Percentiles rank a stretch among this genome's conserved stretches.
phyloP scores from a whole-genome alignment of 2,329 filamentous ascomycete species.

The Fusarium pseudoanthophilum region DNA sequence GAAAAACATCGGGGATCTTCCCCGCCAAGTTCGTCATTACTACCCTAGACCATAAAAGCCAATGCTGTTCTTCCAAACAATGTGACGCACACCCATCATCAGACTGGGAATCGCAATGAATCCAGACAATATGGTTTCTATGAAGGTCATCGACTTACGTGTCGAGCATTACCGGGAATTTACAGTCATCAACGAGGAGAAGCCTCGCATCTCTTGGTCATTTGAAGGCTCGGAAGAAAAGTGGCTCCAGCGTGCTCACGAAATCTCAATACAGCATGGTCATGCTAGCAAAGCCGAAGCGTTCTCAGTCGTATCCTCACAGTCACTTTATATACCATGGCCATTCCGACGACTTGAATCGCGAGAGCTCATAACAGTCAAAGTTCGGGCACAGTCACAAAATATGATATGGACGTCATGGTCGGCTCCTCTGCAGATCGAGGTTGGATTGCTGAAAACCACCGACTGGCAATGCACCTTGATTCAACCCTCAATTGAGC shows the following conservation, averaged over 20 bases:
- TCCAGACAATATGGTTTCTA: not conserved
- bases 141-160: not conserved
- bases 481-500: not conserved
- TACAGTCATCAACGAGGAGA: slow-evolving; percentile 56
- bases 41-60: not conserved
- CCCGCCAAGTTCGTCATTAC: not conserved
- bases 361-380: slow-evolving; percentile 47
- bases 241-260: slow-evolving; percentile 58
- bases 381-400: slow-evolving; percentile 47
- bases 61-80: not conserved
- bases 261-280: slow-evolving; percentile 52
- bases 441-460: not conserved
- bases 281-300: not conserved
- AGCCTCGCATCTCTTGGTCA: slow-evolving; percentile 59
- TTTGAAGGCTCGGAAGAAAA: slow-evolving; percentile 52
- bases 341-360: slow-evolving; percentile 49
- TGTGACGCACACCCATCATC: not conserved
- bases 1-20: not conserved
- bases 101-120: not conserved
- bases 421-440: not conserved
- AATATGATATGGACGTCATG: not conserved
- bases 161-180: slow-evolving; percentile 55
- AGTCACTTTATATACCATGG: slow-evolving; percentile 58
- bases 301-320: slow-evolving; percentile 47
- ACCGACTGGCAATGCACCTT: not conserved